phyloP scores from a whole-genome alignment of 371 early-diverging fungal genomes.

The Mucor piriformis region DNA sequence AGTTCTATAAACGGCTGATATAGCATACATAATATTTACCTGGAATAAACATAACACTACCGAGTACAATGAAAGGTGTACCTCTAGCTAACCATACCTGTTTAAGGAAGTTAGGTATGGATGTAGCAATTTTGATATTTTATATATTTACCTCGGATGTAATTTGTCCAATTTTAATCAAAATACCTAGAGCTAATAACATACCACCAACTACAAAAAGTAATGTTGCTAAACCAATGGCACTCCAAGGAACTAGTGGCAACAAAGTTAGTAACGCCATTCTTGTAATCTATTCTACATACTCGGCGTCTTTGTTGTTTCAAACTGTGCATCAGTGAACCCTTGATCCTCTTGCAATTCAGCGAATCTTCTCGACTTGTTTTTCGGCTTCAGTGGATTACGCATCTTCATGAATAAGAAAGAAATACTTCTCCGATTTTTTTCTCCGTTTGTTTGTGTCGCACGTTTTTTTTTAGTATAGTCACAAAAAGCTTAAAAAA shows the following conservation, averaged over 20 bases:
- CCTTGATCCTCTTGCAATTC: conserved; percentile 54
- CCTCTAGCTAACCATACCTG: conserved; percentile 63
- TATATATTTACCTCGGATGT: conserved; percentile 36
- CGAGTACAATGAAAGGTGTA: conserved; percentile 53
- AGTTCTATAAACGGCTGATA: not conserved
- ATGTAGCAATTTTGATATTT: not conserved
- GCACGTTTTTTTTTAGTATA: not conserved
- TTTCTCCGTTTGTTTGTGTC: not conserved
- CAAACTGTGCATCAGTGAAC: conserved; percentile 58
- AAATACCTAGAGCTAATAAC: conserved; percentile 58
- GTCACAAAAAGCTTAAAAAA: not conserved
- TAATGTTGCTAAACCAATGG: conserved; percentile 58
- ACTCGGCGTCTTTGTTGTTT: conserved; percentile 43
- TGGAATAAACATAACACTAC: conserved; percentile 60
- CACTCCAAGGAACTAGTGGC: conserved; percentile 65
- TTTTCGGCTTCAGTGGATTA: conserved; percentile 46
- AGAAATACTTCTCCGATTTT: not conserved
- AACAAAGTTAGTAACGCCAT: not conserved
- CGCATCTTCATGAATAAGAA: conserved; percentile 33
- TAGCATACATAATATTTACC: conserved; percentile 19
- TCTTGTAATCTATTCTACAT: not conserved
- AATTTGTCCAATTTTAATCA: conserved; percentile 59
- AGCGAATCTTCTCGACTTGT: conserved; percentile 31
- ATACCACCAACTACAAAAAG: conserved; percentile 53
- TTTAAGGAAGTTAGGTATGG: not conserved